Conservation (phyloP, 352 stramenopile genomes). For the Phytopythium mirpurense region DNA sequence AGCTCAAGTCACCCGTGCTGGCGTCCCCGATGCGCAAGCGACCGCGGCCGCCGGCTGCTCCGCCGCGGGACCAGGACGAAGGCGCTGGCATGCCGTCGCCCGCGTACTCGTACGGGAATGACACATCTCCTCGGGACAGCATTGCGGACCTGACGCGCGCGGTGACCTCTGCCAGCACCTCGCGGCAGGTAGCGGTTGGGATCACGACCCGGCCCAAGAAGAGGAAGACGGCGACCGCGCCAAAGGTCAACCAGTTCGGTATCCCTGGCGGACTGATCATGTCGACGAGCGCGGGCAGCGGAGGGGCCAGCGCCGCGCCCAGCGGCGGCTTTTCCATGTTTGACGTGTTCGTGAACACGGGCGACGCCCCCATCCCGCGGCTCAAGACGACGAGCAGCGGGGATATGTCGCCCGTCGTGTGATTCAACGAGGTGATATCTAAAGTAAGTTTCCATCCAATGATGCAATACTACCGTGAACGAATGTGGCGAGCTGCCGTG, state of each 20-base stretch:
- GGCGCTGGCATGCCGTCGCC: conserved; percentile 2
- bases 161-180: conserved; percentile 12
- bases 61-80: not conserved
- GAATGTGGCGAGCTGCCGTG: not conserved
- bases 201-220: conserved; percentile 34
- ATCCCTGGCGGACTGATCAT: conserved; percentile 12
- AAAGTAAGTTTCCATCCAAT: no score
- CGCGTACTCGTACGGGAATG: conserved; percentile 1
- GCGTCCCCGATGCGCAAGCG: conserved; percentile 17
- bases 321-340: conserved; percentile 44
- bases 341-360: conserved; percentile 70
- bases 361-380: conserved; percentile 32
- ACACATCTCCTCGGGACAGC: not conserved
- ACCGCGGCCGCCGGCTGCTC: not conserved
- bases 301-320: not conserved
- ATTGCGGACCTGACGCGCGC: conserved; percentile 1
- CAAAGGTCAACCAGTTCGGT: conserved; percentile 31
- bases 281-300: not conserved
- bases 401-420: conserved; percentile 21
- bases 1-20: conserved; percentile 20
- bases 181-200: conserved; percentile 37
- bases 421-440: no score
- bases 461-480: no score
- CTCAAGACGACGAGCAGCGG: conserved; percentile 32
- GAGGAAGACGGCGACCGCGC: conserved; percentile 8